These are phyloP conservation scores for Anaeramoeba flamelloides DNA, from an alignment of 78 protist species.

Conservation along the genomic window DNA sequence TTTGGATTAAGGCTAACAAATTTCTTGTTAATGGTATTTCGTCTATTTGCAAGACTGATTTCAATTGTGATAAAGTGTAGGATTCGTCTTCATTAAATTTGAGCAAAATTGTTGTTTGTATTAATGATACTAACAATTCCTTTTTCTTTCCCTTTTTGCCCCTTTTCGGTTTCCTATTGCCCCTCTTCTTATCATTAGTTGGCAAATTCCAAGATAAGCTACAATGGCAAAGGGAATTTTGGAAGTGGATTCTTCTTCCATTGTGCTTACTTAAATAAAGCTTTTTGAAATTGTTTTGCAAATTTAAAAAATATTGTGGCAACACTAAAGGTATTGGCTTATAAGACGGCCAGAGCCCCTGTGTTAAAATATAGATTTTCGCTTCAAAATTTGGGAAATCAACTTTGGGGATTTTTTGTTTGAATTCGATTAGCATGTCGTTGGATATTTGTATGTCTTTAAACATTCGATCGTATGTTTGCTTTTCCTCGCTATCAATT, in stretches of 20 bases:
- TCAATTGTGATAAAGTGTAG: too few species aligned
- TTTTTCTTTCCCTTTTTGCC: too few species aligned
- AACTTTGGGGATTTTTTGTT: background rate
- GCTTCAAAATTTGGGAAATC: background rate
- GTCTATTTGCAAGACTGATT: too few species aligned
- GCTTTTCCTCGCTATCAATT: background rate
- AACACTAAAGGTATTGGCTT: background rate
- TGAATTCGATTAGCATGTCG: background rate
- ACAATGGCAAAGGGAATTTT: conserved; percentile 43
- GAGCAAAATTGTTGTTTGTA: conserved; percentile 55
- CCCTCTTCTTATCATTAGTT: too few species aligned
- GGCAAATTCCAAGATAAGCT: conserved; percentile 30
- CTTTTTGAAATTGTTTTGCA: conserved; percentile 39
- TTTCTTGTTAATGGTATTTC: too few species aligned
- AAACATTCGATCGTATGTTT: background rate
- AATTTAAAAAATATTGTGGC: background rate
- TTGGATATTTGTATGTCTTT: background rate
- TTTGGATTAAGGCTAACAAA: too few species aligned
- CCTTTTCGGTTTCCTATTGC: too few species aligned
- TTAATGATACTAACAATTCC: conserved; percentile 55
- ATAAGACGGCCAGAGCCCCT: background rate
- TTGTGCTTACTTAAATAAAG: conserved; percentile 53
- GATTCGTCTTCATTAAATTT: conserved; percentile 49
- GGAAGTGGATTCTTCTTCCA: conserved; percentile 53
- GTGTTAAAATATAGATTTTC: background rate